Conservation (phyloP, 2,329 filamentous ascomycete genomes). For the Pseudogymnoascus sp. region DNA sequence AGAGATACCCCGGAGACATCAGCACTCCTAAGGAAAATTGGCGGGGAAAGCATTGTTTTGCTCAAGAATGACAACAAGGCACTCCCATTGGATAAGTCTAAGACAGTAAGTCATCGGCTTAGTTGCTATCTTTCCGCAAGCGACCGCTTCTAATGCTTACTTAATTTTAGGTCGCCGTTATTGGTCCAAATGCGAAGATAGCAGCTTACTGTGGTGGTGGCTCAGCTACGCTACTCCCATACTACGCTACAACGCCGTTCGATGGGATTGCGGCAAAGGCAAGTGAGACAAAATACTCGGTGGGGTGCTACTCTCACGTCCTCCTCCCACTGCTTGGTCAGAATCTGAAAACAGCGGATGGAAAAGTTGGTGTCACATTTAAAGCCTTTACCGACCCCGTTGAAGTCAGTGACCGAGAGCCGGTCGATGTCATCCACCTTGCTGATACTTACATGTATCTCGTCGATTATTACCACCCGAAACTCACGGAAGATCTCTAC, state of each 20-base stretch:
- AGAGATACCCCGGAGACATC: conserved; percentile 11
- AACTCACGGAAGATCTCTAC: conserved; percentile 30
- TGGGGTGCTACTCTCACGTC: conserved; percentile 58
- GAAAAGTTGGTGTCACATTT: conserved; percentile 53
- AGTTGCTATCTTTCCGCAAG: not conserved
- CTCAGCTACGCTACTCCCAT: conserved; percentile 28
- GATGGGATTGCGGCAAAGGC: conserved; percentile 25
- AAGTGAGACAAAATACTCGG: conserved; percentile 36
- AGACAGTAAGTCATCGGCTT: conserved; percentile 29
- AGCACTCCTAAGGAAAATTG: conserved; percentile 15
- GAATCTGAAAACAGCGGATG: conserved; percentile 43
- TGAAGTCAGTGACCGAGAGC: conserved; percentile 33
- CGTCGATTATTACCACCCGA: conserved; percentile 34
- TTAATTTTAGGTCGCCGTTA: conserved; percentile 36
- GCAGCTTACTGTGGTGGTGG: conserved; percentile 30
- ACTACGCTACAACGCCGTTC: conserved; percentile 28
- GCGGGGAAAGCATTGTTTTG: conserved; percentile 53
- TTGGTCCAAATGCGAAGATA: conserved; percentile 46
- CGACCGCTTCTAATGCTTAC: not conserved
- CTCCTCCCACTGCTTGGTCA: conserved; percentile 51
- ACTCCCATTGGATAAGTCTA: conserved; percentile 41
- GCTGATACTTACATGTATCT: conserved; percentile 37
- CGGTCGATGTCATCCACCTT: conserved; percentile 44
- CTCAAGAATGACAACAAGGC: conserved; percentile 62
- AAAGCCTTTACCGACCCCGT: conserved; percentile 52